These are phyloP conservation scores for Myotisia sp. DNA, from an alignment of 2,329 filamentous ascomycete species.

Conservation along the genomic window DNA sequence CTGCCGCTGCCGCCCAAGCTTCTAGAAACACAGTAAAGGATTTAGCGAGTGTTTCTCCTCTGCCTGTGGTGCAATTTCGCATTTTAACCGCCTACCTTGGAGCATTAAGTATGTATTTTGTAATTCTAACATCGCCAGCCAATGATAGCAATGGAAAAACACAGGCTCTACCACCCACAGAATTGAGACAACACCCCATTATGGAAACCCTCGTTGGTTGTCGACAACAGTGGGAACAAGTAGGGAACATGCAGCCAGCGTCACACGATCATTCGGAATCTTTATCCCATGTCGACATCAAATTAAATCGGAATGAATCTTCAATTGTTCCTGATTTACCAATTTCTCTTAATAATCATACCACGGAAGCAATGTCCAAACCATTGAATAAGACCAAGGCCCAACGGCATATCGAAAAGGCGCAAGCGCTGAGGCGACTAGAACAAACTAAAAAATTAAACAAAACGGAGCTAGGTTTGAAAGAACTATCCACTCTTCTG, in stretches of 20 bases:
- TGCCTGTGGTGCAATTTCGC: constrained; percentile 60
- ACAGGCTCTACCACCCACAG: constrained; percentile 55
- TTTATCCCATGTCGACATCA: constrained; percentile 7
- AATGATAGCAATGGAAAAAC: constrained; percentile 41
- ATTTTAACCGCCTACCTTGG: constrained; percentile 76
- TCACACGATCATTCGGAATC: constrained; percentile 9
- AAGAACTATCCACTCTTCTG: constrained; percentile 52
- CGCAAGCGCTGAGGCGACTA: constrained; percentile 41
- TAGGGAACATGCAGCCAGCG: constrained; percentile 20
- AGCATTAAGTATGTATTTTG: constrained; percentile 83
- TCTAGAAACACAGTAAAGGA: constrained; percentile 27
- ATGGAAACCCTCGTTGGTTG: constrained; percentile 75
- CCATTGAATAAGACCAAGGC: constrained; percentile 34
- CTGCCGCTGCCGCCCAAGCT: constrained; percentile 44
- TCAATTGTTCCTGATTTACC: neutral
- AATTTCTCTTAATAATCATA: neutral
- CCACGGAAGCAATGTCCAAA: constrained; percentile 19
- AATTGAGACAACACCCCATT: constrained; percentile 76
- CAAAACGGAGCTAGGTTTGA: constrained; percentile 55
- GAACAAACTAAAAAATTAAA: constrained; percentile 40
- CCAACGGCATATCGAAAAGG: constrained; percentile 37
- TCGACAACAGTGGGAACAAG: constrained; percentile 63
- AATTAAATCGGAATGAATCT: too few relatives aligned
- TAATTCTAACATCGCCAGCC: constrained; percentile 70
- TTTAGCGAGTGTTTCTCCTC: constrained; percentile 23